phyloP scores from a whole-genome alignment of 2,329 filamentous ascomycete species.

The Metarhizium anisopliae region DNA sequence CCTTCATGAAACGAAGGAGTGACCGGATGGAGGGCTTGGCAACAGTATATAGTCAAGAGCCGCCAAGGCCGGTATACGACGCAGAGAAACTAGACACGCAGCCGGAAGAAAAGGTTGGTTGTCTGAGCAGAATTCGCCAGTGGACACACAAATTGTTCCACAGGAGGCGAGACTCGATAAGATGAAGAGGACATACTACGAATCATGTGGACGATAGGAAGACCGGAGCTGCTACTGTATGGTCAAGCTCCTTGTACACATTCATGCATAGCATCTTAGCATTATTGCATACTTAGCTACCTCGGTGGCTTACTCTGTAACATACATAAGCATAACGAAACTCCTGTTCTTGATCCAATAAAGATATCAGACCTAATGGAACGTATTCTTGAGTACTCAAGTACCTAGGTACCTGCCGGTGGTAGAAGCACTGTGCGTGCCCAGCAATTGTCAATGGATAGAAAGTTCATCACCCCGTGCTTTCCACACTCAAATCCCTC shows the following conservation, averaged over 20 bases:
- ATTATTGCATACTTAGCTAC: neutral
- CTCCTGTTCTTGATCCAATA: too few relatives aligned
- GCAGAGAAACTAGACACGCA: neutral
- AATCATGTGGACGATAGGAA: neutral
- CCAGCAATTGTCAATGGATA: too few relatives aligned
- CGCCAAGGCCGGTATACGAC: neutral
- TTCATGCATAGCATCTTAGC: neutral
- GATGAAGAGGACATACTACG: neutral
- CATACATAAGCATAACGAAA: neutral
- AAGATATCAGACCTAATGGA: too few relatives aligned
- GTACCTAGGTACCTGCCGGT: too few relatives aligned
- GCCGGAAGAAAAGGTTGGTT: slow-evolving; percentile 2
- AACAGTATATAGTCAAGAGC: slow-evolving; percentile 1
- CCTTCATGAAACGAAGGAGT: slow-evolving; percentile 16
- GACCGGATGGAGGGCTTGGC: slow-evolving; percentile 5
- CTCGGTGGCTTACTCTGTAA: neutral
- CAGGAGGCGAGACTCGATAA: neutral
- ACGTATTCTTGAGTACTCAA: too few relatives aligned
- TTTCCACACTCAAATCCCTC: too few relatives aligned
- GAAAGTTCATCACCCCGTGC: too few relatives aligned
- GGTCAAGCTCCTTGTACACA: neutral
- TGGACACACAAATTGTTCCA: slow-evolving; percentile 11
- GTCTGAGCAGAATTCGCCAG: slow-evolving; percentile 5
- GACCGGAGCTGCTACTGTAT: neutral
- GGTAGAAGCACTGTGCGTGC: too few relatives aligned